A percentile compares a stretch with the other conserved stretches of the same genome.
Evolutionary conservation across 495 filamentous ascomycete genomes (phyloP).

Genomic region (Xylaria acuta): DNA sequence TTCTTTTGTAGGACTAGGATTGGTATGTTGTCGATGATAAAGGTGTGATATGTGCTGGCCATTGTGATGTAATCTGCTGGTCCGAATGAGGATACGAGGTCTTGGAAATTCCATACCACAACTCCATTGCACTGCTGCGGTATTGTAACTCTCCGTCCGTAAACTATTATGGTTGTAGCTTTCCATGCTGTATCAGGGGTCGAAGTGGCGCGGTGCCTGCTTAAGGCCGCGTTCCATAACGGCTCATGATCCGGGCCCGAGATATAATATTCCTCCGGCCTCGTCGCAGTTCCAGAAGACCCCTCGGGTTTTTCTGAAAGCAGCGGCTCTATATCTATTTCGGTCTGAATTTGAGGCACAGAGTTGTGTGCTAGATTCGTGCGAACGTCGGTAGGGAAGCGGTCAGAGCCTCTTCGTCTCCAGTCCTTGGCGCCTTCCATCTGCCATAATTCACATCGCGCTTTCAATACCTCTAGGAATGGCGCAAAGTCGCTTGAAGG

Average conservation of each 20-base stretch:
- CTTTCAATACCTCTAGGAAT: constrained; percentile 71
- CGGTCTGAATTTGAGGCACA: neutral
- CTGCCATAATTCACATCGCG: constrained; percentile 73
- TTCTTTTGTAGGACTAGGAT: constrained; percentile 63
- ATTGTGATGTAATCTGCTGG: constrained; percentile 77
- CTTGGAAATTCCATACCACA: constrained; percentile 62
- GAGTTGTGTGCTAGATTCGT: neutral
- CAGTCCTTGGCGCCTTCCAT: constrained; percentile 72
- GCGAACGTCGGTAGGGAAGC: constrained; percentile 6
- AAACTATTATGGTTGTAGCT: constrained; percentile 58
- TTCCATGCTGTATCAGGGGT: constrained; percentile 48
- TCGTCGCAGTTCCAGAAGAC: neutral
- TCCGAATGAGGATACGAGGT: constrained; percentile 66
- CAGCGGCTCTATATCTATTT: neutral
- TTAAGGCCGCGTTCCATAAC: constrained; percentile 23
- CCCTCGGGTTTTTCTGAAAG: constrained; percentile 26
- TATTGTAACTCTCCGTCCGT: constrained; percentile 63
- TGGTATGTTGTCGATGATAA: constrained; percentile 68
- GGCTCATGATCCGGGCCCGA: constrained; percentile 27
- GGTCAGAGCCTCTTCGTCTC: constrained; percentile 57
- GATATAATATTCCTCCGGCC: constrained; percentile 19
- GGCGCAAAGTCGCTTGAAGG: constrained; percentile 67
- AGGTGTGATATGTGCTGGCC: constrained; percentile 71
- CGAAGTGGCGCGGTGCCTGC: constrained; percentile 22
- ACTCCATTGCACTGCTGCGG: constrained; percentile 55